phyloP scores from a whole-genome alignment of 2,329 filamentous ascomycete genomes.

The Teratosphaeria nubilosa region DNA sequence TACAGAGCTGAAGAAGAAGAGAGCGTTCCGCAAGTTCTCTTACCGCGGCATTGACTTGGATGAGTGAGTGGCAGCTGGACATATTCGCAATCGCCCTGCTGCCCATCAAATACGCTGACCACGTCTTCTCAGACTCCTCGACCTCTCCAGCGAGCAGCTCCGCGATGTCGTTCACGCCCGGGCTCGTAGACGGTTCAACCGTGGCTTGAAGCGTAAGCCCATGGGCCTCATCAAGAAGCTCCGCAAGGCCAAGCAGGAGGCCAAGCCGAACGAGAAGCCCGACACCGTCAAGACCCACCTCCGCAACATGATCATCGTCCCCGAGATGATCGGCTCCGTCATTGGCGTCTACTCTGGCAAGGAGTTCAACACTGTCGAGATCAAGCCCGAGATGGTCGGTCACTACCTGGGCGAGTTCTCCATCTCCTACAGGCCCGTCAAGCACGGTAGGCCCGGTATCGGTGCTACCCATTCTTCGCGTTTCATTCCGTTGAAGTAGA shows the following conservation, averaged over 20 bases:
- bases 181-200: slow-evolving; percentile 98
- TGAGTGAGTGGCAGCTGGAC: slow-evolving; percentile 57
- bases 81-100: background rate
- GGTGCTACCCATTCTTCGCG: slow-evolving; percentile 99
- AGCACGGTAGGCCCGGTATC: slow-evolving; percentile 99
- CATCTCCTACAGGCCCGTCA: slow-evolving; percentile 99
- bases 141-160: slow-evolving; percentile 96
- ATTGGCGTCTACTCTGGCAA: slow-evolving; percentile 99
- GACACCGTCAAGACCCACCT: slow-evolving; percentile 99
- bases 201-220: slow-evolving; percentile 98
- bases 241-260: slow-evolving; percentile 98
- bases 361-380: slow-evolving; percentile 99
- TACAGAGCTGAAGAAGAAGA: slow-evolving; percentile 96
- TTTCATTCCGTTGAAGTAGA: slow-evolving; percentile 99
- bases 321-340: slow-evolving; percentile 98
- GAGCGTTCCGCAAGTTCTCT: slow-evolving; percentile 99
- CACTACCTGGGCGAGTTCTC: slow-evolving; percentile 99
- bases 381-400: slow-evolving; percentile 99
- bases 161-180: slow-evolving; percentile 99
- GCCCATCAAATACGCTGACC: slow-evolving; percentile 5
- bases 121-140: slow-evolving; percentile 64
- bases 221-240: slow-evolving; percentile 99
- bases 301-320: slow-evolving; percentile 99
- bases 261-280: slow-evolving; percentile 99
- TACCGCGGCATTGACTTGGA: slow-evolving; percentile 99